phyloP scores from a whole-genome alignment of 257 asterid genomes.

The Voacanga thouarsii region DNA sequence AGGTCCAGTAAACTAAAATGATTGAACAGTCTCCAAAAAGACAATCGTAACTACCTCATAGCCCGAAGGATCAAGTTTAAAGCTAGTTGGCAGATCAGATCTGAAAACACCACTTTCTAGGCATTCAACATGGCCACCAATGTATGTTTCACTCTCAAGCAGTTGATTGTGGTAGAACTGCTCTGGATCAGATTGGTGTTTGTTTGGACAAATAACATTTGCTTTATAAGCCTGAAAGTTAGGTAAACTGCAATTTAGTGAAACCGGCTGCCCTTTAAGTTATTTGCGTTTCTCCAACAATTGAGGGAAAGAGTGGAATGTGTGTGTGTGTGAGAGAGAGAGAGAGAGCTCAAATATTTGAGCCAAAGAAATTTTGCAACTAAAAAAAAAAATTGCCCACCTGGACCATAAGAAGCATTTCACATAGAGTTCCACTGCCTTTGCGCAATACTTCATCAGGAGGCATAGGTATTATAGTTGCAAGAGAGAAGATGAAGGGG shows the following conservation, averaged over 20 bases:
- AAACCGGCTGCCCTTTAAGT: constrained; percentile 11
- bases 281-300: background rate
- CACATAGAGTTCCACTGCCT: constrained; percentile 99
- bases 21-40: background rate
- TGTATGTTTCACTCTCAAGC: constrained; percentile 97
- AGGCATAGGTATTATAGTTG: constrained; percentile 98
- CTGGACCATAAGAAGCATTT: constrained; percentile 99
- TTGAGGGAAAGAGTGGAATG: background rate
- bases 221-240: constrained; percentile 85
- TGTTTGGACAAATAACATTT: constrained; percentile 94
- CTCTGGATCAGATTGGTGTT: constrained; percentile 97
- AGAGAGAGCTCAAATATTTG: background rate
- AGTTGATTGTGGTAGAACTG: constrained; percentile 74
- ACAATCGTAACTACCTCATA: constrained; percentile 52
- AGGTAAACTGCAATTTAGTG: constrained; percentile 20
- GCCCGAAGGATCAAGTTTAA: constrained; percentile 89
- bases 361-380: background rate
- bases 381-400: constrained; percentile 35
- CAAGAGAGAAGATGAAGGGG: constrained; percentile 97
- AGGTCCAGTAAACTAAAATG: background rate
- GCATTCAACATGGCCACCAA: constrained; percentile 99
- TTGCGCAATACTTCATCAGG: constrained; percentile 97
- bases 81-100: constrained; percentile 93
- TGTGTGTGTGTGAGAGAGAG: constrained; percentile 6
- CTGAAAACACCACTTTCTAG: constrained; percentile 99